Conservation (phyloP, 306 rosid species). For the Trifolium pratense region DNA sequence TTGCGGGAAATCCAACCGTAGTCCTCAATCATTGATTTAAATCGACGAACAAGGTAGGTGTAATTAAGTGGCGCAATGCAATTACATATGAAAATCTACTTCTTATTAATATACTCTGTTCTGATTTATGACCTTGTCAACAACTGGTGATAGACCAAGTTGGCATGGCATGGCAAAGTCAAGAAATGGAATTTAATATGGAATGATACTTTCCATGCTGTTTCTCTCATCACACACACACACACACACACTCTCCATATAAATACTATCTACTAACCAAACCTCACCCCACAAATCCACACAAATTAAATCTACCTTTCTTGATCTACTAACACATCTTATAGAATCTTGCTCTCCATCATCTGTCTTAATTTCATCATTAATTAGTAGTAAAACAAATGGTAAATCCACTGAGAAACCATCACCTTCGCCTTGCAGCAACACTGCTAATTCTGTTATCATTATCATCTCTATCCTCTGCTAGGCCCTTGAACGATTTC, state of each 20-base stretch:
- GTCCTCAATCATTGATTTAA: not conserved
- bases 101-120: too few relatives aligned
- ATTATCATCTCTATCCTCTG: slow-evolving; percentile 8
- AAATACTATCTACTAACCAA: not conserved
- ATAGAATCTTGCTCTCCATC: too few relatives aligned
- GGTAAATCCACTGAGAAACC: slow-evolving; percentile 30
- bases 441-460: slow-evolving; percentile 17
- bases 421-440: slow-evolving; percentile 2
- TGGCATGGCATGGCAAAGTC: not conserved
- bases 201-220: not conserved
- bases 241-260: not conserved
- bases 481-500: slow-evolving; percentile 44
- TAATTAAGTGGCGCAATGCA: too few relatives aligned
- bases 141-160: not conserved
- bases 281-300: not conserved
- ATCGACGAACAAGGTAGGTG: too few relatives aligned
- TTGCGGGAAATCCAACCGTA: too few relatives aligned
- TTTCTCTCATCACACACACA: not conserved
- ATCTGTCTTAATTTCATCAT: too few relatives aligned
- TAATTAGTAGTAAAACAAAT: not conserved
- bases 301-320: too few relatives aligned
- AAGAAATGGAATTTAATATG: not conserved
- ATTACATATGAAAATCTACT: not conserved
- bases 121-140: not conserved
- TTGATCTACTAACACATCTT: too few relatives aligned